Evolutionary conservation across 768 basidiomycete genomes (phyloP).

Genomic region (Pleurotus djamor): DNA sequence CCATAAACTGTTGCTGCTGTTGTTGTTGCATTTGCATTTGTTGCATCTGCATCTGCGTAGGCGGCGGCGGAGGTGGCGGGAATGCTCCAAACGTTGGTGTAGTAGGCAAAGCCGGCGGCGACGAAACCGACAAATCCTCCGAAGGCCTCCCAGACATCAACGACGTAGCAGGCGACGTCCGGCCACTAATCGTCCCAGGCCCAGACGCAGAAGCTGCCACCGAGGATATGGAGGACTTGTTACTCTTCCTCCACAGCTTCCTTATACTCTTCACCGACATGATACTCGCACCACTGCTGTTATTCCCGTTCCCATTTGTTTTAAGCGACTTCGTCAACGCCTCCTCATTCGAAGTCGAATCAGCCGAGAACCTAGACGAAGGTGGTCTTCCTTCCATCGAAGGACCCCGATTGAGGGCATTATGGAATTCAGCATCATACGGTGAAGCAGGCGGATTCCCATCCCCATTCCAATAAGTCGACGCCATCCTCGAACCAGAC

Average conservation of each 20-base stretch:
- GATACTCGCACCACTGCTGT: slow-evolving; percentile 31
- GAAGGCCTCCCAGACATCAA: background rate
- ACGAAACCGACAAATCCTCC: background rate
- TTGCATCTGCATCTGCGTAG: slow-evolving; percentile 29
- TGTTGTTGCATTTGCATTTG: slow-evolving; percentile 29
- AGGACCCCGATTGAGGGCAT: background rate
- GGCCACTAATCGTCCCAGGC: slow-evolving; percentile 50
- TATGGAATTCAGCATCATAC: background rate
- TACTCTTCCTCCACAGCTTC: slow-evolving; percentile 78
- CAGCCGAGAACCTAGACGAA: slow-evolving; percentile 75
- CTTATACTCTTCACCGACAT: slow-evolving; percentile 75
- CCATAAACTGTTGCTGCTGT: slow-evolving; percentile 10
- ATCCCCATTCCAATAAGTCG: slow-evolving; percentile 43
- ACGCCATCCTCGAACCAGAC: slow-evolving; percentile 19
- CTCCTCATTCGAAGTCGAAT: slow-evolving; percentile 52
- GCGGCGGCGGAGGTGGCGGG: slow-evolving; percentile 30
- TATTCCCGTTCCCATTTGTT: slow-evolving; percentile 31
- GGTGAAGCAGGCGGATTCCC: background rate
- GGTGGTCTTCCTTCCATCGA: slow-evolving; percentile 10
- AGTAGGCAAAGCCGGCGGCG: slow-evolving; percentile 7
- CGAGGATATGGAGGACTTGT: slow-evolving; percentile 40
- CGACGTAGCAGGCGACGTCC: slow-evolving; percentile 1
- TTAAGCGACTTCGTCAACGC: slow-evolving; percentile 24
- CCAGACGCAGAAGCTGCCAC: slow-evolving; percentile 17
- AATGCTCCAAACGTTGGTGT: slow-evolving; percentile 25